Evolutionary conservation across 108 stramenopile genomes (phyloP), one percentile per base, ranked within the genome.

Genomic region (Conticribra weissflogii): DNA sequence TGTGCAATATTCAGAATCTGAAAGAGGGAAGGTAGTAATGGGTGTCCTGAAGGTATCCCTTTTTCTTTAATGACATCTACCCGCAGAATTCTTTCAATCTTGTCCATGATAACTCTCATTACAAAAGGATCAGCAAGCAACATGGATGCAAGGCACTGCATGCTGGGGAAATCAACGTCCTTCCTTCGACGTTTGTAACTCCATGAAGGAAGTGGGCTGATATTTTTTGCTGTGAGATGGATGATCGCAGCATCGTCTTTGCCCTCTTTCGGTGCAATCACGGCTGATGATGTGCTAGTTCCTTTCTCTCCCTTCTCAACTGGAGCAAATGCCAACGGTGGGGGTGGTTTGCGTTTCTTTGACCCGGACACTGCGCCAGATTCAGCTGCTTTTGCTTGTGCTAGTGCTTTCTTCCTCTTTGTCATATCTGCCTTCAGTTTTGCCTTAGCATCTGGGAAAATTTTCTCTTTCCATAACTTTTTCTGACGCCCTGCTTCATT

Each of bases 111-210:
- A 15, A 95, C 33, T 31, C 94, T 85, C 29, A 91, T 81, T 25
- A 92, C 86, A 59, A 92, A 95, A n/a, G 94, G 94, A 70, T 95
- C 94, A 9, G 90, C 63, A 51, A 95, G 68, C 49, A 95, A 24
- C 91, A 95, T 92, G 24, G 86, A 76, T 17, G 94, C 94, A 55
- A 95, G 48, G 24, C 88, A 84, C 36, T 86, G 87, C 85, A 92
- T 88, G 53, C 86, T 92, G 24, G 90, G 86, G 19, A 71, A 66
- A 45, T 79, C 71, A n/a, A 51, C n/a, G 51, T 83, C 78, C 23
- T 80, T 81, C 46, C 76, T 86, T 21, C 69, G 63, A 24, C 82
- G 82, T 48, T 84, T 82, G 44, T 68, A 76, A 59, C 79, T 83
- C 74, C 83, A 83, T 7, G 83, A 65, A 19, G 78, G 78, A 18